Evolutionary conservation across 805 yeast genomes (phyloP), one percentile per base, ranked within the genome.

Genomic region (Candida ponderosae): DNA sequence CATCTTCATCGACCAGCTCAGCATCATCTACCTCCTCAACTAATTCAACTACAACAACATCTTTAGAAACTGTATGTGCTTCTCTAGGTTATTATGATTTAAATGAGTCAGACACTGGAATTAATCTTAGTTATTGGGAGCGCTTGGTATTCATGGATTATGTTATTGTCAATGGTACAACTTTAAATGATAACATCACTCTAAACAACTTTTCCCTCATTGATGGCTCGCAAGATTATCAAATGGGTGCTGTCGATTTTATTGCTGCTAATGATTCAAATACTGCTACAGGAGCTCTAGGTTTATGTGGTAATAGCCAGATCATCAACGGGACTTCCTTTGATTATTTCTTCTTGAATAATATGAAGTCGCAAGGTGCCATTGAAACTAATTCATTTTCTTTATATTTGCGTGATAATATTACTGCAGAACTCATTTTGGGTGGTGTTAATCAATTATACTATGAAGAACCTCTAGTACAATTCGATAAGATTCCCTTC

Each of bases 371-470:
- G 1, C 36, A 48, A 1, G 59, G 52, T 1, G 14, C 55, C 5
- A 62, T 72, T 20, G 50, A 57, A 24, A 44, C 70, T 2, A 48
- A 65, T 5, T 60, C 74, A 0, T 74, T 66, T 47, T 73, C 79
- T 0, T 44, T 73, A 24, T 66, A 66, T 50, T 31, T 48, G 2
- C n/a, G 16, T 15, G 38, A 41, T 29, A 40, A 40, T 32, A 36
- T 5, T 23, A 50, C 18, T 35, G 68, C 72, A 9, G 51, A 50
- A 31, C 40, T 81, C 11, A 51, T 79, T 7, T 60, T 80, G 2
- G 89, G 93, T 10, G 76, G 74, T 4, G 72, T 81, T 4, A 75
- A 78, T 47, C 58, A 64, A 9, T 54, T 60, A 21, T 62, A 65
- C 33, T 72, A 54, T 41, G 45, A 47, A 6, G 83, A 79, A 1